Conservation (phyloP, 2,329 filamentous ascomycete species). For the Trichoderma guizhouense region DNA sequence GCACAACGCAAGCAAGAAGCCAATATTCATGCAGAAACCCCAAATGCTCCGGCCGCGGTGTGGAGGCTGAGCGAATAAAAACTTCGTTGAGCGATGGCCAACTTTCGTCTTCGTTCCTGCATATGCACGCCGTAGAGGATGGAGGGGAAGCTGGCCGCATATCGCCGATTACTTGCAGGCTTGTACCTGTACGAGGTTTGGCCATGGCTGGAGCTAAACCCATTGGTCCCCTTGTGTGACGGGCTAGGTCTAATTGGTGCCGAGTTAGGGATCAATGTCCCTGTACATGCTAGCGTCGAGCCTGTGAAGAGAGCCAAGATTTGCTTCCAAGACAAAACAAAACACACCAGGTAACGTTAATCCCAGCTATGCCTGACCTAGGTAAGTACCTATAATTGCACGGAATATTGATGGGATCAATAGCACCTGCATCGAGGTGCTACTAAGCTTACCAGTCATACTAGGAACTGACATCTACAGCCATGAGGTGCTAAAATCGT, state of each 20-base stretch:
- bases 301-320: background rate
- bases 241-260: background rate
- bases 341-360: background rate
- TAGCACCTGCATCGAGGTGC: background rate
- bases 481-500: background rate
- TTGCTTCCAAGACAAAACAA: background rate
- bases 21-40: background rate
- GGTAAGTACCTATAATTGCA: background rate
- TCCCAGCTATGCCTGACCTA: background rate
- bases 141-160: conserved; percentile 6
- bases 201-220: background rate
- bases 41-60: background rate
- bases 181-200: background rate
- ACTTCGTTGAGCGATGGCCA: background rate
- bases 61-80: conserved; percentile 15
- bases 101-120: conserved; percentile 10
- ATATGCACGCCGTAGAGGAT: background rate
- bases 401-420: background rate
- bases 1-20: background rate
- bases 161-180: conserved; percentile 8
- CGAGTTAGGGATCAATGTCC: background rate
- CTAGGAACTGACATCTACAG: background rate
- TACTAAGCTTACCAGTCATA: background rate
- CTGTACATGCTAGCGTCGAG: background rate
- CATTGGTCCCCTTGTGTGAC: background rate